Conservation (phyloP, 1,139 yeast species). For the Kluyveromyces sp. region DNA sequence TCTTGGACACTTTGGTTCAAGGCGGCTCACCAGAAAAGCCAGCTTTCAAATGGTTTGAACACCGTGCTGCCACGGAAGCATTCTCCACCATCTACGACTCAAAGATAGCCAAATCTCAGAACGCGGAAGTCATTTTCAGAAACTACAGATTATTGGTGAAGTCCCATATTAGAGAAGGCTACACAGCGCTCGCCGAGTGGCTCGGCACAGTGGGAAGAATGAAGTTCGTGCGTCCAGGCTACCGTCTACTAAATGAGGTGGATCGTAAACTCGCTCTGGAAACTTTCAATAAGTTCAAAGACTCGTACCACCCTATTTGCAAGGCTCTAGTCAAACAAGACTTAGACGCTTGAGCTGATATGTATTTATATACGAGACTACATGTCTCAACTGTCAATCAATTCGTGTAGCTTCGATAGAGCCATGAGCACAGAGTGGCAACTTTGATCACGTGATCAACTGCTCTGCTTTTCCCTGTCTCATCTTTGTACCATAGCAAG, state of each 20-base stretch:
- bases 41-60: constrained; percentile 26
- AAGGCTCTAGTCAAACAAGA: constrained; percentile 73
- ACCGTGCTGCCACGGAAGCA: constrained; percentile 27
- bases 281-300: constrained; percentile 54
- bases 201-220: constrained; percentile 88
- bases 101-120: constrained; percentile 39
- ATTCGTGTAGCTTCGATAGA: too few species aligned
- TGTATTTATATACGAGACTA: background rate
- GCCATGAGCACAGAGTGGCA: too few species aligned
- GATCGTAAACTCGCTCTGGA: constrained; percentile 58
- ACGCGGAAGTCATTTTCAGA: constrained; percentile 77
- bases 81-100: constrained; percentile 29
- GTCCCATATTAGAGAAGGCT: constrained; percentile 41
- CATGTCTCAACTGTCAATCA: too few species aligned
- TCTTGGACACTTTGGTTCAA: constrained; percentile 60
- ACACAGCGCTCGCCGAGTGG: constrained; percentile 64
- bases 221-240: constrained; percentile 91
- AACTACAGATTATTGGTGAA: constrained; percentile 61
- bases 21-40: constrained; percentile 15
- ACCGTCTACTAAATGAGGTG: constrained; percentile 53
- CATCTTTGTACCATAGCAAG: background rate
- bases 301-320: constrained; percentile 79
- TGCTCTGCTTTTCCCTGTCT: background rate
- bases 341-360: constrained; percentile 30
- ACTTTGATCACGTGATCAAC: background rate